Conservation (phyloP, 2,329 filamentous ascomycete genomes). For the Diaporthe aspalathi region DNA sequence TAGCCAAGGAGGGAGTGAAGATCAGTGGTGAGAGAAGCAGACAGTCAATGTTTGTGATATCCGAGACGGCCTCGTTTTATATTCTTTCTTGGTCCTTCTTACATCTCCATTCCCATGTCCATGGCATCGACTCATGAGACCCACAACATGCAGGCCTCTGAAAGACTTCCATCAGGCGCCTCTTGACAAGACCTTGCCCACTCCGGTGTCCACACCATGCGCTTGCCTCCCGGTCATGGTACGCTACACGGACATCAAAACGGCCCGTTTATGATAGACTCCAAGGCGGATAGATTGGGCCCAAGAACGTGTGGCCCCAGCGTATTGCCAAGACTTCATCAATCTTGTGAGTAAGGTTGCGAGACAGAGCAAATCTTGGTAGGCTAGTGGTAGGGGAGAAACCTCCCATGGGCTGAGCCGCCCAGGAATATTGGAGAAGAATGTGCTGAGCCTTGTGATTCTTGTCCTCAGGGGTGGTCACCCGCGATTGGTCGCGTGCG, state of each 20-base stretch:
- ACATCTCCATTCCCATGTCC: neutral
- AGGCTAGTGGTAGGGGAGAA: neutral
- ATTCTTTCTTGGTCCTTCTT: neutral
- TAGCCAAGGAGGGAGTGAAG: neutral
- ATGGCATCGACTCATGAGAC: constrained; percentile 11
- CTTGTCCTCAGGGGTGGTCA: constrained; percentile 14
- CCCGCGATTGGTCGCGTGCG: constrained; percentile 21
- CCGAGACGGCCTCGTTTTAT: constrained; percentile 1
- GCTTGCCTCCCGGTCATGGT: constrained; percentile 4
- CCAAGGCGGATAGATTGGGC: neutral
- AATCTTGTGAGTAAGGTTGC: constrained; percentile 12
- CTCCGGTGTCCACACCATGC: constrained; percentile 14
- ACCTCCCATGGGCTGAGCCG: constrained; percentile 3
- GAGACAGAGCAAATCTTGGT: constrained; percentile 20
- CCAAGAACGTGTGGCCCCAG: constrained; percentile 20
- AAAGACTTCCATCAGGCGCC: constrained; percentile 14
- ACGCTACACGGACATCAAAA: constrained; percentile 25
- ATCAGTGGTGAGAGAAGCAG: neutral
- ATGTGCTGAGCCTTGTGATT: constrained; percentile 27
- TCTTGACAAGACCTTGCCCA: neutral
- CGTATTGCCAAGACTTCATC: constrained; percentile 9
- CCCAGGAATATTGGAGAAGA: constrained; percentile 5
- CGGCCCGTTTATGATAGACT: constrained; percentile 14
- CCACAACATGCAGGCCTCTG: constrained; percentile 1
- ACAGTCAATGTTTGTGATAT: neutral